A percentile compares a stretch with the other conserved stretches of the same genome.
phyloP scores from a whole-genome alignment of 805 yeast genomes.

The Kodamaea restingae region DNA sequence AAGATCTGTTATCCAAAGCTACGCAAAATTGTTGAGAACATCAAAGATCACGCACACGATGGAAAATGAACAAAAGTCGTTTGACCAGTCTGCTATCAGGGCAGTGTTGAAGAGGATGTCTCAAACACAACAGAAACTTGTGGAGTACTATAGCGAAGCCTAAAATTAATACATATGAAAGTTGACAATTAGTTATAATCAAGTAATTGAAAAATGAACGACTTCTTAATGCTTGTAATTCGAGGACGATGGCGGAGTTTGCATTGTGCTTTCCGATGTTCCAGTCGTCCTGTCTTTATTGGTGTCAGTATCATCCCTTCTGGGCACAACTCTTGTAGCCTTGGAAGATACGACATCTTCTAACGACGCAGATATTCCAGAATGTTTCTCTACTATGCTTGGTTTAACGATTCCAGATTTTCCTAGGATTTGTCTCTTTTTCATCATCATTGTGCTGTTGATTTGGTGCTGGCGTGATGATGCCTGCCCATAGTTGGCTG shows the following conservation, averaged over 20 bases:
- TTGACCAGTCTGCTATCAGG: constrained; percentile 16
- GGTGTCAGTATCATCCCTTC: constrained; percentile 6
- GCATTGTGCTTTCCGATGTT: constrained; percentile 8
- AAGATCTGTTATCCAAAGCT: constrained; percentile 33
- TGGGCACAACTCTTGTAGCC: constrained; percentile 10
- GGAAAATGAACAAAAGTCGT: constrained; percentile 11
- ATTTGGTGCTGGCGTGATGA: constrained; percentile 31
- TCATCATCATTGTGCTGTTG: constrained; percentile 32
- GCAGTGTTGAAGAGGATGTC: constrained; percentile 36
- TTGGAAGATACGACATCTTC: constrained; percentile 11
- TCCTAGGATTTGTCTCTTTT: constrained; percentile 24
- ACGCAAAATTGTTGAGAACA: constrained; percentile 31
- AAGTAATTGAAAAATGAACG: constrained; percentile 12
- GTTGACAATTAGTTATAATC: constrained; percentile 6
- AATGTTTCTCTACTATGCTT: constrained; percentile 6
- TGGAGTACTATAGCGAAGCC: constrained; percentile 39
- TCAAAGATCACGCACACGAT: constrained; percentile 13
- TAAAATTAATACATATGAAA: constrained; percentile 2
- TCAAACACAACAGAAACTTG: constrained; percentile 42
- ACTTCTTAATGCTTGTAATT: constrained; percentile 2
- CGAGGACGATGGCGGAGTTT: constrained; percentile 13
- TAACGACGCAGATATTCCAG: constrained; percentile 3
- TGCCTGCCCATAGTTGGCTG: constrained; percentile 9
- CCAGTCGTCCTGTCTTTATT: constrained; percentile 3
- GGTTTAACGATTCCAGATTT: constrained; percentile 7